Conservation (phyloP, 108 stramenopile genomes). For the Cyclostephanos invisitatus region DNA sequence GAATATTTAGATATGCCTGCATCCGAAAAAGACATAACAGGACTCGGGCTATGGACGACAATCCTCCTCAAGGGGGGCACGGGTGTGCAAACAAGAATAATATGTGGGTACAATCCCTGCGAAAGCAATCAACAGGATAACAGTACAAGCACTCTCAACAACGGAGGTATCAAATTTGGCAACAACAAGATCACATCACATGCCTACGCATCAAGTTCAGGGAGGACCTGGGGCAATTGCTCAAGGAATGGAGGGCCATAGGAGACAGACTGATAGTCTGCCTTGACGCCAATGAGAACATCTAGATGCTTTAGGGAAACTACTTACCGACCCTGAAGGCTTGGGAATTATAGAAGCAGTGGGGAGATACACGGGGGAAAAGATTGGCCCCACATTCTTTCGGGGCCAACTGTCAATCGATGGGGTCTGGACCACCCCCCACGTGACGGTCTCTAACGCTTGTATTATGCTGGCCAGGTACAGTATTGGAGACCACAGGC, state of each 20-base stretch:
- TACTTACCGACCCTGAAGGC: neutral
- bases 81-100: too few relatives aligned
- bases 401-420: neutral
- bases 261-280: neutral
- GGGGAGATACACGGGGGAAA: neutral
- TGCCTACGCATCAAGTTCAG: neutral
- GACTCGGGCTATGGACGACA: too few relatives aligned
- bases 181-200: neutral
- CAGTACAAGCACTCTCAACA: too few relatives aligned
- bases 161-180: too few relatives aligned
- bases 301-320: neutral
- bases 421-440: neutral
- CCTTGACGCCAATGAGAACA: too few relatives aligned
- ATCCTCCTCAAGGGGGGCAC: too few relatives aligned
- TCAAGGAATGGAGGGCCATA: neutral
- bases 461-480: constrained; percentile 12
- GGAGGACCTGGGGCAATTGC: neutral
- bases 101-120: too few relatives aligned
- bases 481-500: constrained; percentile 9
- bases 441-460: constrained; percentile 1
- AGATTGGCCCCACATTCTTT: neutral
- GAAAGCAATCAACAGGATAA: too few relatives aligned
- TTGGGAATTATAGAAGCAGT: neutral
- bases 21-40: too few relatives aligned
- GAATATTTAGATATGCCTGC: too few relatives aligned